Percentiles rank a stretch among this genome's conserved stretches.
phyloP scores from a whole-genome alignment of 805 yeast species.

The Nematodospora valgi region DNA sequence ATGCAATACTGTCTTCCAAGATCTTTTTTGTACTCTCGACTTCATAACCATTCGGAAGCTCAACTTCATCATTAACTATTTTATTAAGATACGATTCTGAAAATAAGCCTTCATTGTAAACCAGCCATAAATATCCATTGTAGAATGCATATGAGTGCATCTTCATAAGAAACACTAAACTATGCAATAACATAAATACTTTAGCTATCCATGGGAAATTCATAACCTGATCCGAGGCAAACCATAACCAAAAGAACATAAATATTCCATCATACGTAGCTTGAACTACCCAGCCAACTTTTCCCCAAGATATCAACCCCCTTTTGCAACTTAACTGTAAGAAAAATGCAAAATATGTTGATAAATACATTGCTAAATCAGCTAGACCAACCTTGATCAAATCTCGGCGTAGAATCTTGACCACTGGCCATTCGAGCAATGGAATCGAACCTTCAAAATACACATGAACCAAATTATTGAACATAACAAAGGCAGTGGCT shows the following conservation, averaged over 20 bases:
- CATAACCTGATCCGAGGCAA: slow-evolving; percentile 46
- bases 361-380: slow-evolving; percentile 71
- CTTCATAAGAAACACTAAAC: slow-evolving; percentile 87
- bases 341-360: slow-evolving; percentile 56
- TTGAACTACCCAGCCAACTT: slow-evolving; percentile 62
- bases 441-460: slow-evolving; percentile 42
- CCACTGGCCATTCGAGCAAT: slow-evolving; percentile 50
- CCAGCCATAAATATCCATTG: slow-evolving; percentile 84
- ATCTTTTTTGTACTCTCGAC: slow-evolving; percentile 23
- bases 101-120: slow-evolving; percentile 50
- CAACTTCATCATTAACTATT: slow-evolving; percentile 23
- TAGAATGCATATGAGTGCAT: slow-evolving; percentile 91
- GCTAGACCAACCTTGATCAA: slow-evolving; percentile 65
- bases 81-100: slow-evolving; percentile 45
- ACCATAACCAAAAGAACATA: slow-evolving; percentile 49
- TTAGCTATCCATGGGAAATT: slow-evolving; percentile 87
- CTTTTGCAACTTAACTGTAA: slow-evolving; percentile 55
- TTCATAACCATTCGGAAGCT: slow-evolving; percentile 19
- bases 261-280: slow-evolving; percentile 51
- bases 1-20: slow-evolving; percentile 51
- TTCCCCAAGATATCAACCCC: slow-evolving; percentile 54
- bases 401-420: slow-evolving; percentile 57
- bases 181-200: slow-evolving; percentile 79
- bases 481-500: slow-evolving; percentile 51
- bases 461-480: slow-evolving; percentile 54